phyloP scores from a whole-genome alignment of 805 yeast genomes.

The Kuraishia molischiana region DNA sequence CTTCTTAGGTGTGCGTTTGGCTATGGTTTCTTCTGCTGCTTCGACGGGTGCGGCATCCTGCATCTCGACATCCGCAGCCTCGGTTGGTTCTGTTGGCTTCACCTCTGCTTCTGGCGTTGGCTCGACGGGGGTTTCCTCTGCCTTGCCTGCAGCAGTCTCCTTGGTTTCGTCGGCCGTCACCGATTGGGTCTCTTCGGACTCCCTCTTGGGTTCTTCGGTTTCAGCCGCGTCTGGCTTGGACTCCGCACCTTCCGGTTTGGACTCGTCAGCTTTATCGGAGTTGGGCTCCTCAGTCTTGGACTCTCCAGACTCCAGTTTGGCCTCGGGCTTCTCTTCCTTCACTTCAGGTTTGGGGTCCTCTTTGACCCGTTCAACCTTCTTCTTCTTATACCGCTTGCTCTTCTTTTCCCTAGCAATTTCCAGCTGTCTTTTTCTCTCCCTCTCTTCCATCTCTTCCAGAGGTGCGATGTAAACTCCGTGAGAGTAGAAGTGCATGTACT shows the following conservation, averaged over 20 bases:
- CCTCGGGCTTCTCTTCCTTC: conserved; percentile 4
- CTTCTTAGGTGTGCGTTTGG: conserved; percentile 3
- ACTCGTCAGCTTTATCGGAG: no score
- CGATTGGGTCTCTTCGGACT: neutral
- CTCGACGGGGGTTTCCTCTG: neutral
- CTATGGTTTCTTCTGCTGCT: neutral
- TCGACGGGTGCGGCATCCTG: neutral
- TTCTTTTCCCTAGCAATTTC: conserved; percentile 14
- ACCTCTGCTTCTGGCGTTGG: conserved; percentile 2
- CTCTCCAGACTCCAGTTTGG: neutral
- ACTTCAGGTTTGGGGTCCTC: conserved; percentile 1
- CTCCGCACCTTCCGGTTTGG: no score
- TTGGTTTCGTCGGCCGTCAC: neutral
- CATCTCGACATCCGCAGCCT: conserved; percentile 1
- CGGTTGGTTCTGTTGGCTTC: conserved; percentile 4
- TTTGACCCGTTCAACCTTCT: conserved; percentile 13
- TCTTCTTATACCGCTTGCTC: conserved; percentile 30
- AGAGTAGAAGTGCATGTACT: conserved; percentile 46
- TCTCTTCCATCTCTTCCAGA: conserved; percentile 46
- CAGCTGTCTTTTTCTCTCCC: conserved; percentile 21
- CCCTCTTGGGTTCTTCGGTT: conserved; percentile 1
- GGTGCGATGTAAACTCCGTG: conserved; percentile 48
- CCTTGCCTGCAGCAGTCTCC: conserved; percentile 1
- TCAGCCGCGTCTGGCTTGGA: no score
- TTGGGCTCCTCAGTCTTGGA: no score